Base-by-base conservation (phyloP, 164 flowering plant species). In the Euptelea pleiosperma region DNA sequence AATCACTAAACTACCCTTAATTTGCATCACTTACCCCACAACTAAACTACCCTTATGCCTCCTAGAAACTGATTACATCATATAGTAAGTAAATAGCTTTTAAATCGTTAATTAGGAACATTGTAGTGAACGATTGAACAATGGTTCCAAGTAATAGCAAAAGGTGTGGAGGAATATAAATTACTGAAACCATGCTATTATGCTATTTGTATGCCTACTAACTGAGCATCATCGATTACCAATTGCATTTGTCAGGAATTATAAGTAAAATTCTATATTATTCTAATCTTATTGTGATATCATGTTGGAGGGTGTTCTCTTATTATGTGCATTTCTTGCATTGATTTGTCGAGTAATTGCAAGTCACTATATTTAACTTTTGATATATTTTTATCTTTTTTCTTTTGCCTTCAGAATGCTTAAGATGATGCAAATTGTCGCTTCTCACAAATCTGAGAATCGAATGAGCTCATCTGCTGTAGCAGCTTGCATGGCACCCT, bases 401-500 rank as follows among this genome's bases (percentile, higher is more conserved):
- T 62, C 3, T 60, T 28, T 59, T 41, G 14, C 10, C 21, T 44
- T 55, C 80, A 94, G 99, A 81, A 78, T 94, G 51, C 87, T 94
- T 29, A 71, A 50, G 62, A 94, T 94, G 99, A 94, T 94, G 99
- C 88, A 87, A 76, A 72, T 63, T 63, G 84, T 94, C 65, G 93
- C 89, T 62, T 70, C 91, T 49, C 74, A 85, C 67, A 85, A 84
- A 74, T 68, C 80, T 72, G 85, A 52, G 70, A 94, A 91, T 66
- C 71, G 88, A 70, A 94, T 94, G 99, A 87, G 90, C 74, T 52
- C 77, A 54, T 83, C 96, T 15, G 97, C 99, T 59, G 96, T 94
- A 51, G 96, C 99, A 52, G 99, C 99, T 59, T 94, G 99, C 77
- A 94, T 94, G 99, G 96, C 99, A 24, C 99, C 99, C 40, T 76